Conservation (phyloP, 371 early-diverging fungal genomes). For the Lichtheimia ramosa region DNA sequence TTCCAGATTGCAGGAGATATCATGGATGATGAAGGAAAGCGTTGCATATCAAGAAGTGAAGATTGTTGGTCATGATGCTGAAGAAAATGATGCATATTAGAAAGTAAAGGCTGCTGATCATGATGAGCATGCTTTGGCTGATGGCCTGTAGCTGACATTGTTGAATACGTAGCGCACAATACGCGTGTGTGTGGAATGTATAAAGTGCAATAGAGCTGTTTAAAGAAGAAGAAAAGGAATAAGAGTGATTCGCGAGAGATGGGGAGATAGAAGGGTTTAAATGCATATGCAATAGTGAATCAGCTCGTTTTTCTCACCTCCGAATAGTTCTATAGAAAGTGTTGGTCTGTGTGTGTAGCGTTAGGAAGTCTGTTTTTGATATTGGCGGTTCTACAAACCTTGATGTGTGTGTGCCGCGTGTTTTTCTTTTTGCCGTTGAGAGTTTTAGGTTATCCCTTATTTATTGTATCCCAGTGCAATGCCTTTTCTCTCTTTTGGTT, state of each 20-base stretch:
- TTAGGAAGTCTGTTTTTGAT: no score
- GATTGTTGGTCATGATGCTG: neutral
- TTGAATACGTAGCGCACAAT: no score
- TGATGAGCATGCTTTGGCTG: no score
- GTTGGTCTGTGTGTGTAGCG: no score
- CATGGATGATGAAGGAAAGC: neutral
- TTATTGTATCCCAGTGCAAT: neutral
- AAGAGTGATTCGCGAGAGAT: no score
- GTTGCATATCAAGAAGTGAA: neutral
- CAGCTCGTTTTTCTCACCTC: neutral
- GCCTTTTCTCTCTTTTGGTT: neutral
- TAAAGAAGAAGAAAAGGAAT: no score
- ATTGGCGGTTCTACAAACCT: constrained; percentile 3
- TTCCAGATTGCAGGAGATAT: neutral
- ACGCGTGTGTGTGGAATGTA: no score
- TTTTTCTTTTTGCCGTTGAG: neutral
- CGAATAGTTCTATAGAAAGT: no score
- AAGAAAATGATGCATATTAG: neutral
- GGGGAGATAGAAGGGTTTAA: neutral
- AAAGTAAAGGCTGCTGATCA: no score
- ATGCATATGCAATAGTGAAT: neutral
- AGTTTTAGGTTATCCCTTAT: constrained; percentile 7
- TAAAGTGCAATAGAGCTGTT: no score
- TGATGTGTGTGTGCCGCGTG: constrained; percentile 8
- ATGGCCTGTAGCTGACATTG: no score